Evolutionary conservation across 139 green algal genomes (phyloP).

Genomic region (Closterium sp.): DNA sequence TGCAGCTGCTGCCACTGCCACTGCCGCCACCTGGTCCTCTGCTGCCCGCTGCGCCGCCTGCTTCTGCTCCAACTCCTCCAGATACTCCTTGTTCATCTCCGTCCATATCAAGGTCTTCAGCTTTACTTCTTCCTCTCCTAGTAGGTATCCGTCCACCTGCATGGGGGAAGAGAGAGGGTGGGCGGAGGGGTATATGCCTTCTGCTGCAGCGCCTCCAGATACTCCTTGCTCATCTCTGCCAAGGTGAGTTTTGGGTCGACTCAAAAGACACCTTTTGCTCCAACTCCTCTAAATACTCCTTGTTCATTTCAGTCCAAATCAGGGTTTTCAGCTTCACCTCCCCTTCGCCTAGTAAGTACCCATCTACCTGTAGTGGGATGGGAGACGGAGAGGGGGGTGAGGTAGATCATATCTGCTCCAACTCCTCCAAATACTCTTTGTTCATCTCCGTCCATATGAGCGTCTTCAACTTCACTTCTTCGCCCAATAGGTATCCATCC

Average conservation of each 20-base stretch:
- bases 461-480: no score
- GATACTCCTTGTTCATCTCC: conserved; percentile 66
- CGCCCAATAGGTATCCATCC: conserved; percentile 60
- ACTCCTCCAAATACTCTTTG: no score
- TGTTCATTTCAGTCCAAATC: conserved; percentile 71
- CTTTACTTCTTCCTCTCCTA: conserved; percentile 62
- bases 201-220: no score
- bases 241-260: no score
- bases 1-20: conserved; percentile 28
- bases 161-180: background rate
- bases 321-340: conserved; percentile 63
- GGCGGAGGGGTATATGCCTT: background rate
- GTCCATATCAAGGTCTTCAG: conserved; percentile 66
- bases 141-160: conserved; percentile 61
- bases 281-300: conserved; percentile 56
- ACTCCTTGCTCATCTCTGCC: no score
- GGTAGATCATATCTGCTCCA: background rate
- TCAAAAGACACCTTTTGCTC: background rate
- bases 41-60: background rate
- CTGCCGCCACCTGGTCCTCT: conserved; percentile 10
- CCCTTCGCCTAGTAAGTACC: conserved; percentile 64
- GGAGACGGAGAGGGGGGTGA: no score
- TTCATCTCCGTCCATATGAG: no score
- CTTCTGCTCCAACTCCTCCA: conserved; percentile 49
- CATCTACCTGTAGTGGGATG: conserved; percentile 28